Conservation (phyloP, 257 asterid genomes). For the Henckelia pumila region DNA sequence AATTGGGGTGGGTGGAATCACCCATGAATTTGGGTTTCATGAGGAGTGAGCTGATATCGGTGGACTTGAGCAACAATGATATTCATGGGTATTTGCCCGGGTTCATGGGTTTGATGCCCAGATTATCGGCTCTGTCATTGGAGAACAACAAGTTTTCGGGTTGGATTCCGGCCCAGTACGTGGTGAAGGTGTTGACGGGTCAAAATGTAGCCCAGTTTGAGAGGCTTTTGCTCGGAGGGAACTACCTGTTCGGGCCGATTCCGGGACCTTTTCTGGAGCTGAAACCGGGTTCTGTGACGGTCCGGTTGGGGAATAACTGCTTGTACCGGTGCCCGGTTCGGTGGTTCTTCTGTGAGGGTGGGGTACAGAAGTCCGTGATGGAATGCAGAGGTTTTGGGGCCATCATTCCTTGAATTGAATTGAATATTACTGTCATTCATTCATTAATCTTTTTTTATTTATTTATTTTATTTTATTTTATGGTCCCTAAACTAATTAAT, state of each 20-base stretch:
- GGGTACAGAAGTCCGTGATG: constrained; percentile 64
- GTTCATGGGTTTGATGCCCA: constrained; percentile 71
- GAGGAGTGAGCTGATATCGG: constrained; percentile 62
- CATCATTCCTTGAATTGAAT: constrained; percentile 52
- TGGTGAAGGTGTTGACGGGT: constrained; percentile 44
- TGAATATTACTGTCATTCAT: too few species aligned
- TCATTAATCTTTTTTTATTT: too few species aligned
- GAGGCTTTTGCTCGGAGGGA: constrained; percentile 82
- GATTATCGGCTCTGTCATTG: constrained; percentile 55
- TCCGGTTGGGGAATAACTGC: constrained; percentile 78
- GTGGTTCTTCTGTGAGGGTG: constrained; percentile 74
- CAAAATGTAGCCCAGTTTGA: constrained; percentile 41
- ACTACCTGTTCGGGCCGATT: constrained; percentile 68
- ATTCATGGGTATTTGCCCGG: constrained; percentile 72
- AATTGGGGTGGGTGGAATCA: constrained; percentile 45
- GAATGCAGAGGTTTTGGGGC: constrained; percentile 77
- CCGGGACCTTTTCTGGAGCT: constrained; percentile 67
- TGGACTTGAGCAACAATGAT: constrained; percentile 63
- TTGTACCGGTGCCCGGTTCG: constrained; percentile 77
- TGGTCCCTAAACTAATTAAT: too few species aligned
- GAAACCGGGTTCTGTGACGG: constrained; percentile 65
- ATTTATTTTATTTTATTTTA: too few species aligned
- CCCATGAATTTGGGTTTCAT: constrained; percentile 41
- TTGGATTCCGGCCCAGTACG: constrained; percentile 55
- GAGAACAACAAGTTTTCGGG: constrained; percentile 71